phyloP scores from a whole-genome alignment of 176 grass and related monocot species.

The Carex parvula region DNA sequence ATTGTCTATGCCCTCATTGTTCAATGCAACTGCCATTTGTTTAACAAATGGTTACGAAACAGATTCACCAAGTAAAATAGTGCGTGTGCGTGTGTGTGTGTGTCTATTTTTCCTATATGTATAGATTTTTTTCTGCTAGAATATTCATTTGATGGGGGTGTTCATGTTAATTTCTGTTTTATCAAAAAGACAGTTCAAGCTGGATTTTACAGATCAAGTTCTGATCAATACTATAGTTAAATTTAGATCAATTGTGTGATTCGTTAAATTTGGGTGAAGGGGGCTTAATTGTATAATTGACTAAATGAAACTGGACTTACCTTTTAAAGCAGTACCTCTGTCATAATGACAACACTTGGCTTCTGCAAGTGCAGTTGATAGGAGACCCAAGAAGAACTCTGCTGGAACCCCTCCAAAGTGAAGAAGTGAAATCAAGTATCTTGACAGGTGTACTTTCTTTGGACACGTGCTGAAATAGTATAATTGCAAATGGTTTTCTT shows the following conservation, averaged over 20 bases:
- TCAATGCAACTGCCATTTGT: conserved; percentile 18
- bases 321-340: neutral
- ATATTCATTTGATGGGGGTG: neutral
- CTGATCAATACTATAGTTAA: neutral
- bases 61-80: neutral
- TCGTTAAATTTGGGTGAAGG: neutral
- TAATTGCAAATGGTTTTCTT: neutral
- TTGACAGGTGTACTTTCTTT: conserved; percentile 36
- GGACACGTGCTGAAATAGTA: conserved; percentile 29
- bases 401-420: conserved; percentile 41
- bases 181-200: neutral
- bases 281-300: neutral
- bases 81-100: neutral
- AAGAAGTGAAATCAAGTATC: conserved; percentile 39
- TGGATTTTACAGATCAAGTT: neutral
- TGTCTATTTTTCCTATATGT: neutral
- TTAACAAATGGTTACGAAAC: neutral
- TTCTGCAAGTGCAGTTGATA: conserved; percentile 29
- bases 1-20: conserved; percentile 38
- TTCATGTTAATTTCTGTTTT: neutral
- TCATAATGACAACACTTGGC: conserved; percentile 6
- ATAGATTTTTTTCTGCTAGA: neutral
- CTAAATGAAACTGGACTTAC: neutral
- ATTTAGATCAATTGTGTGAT: neutral
- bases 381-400: conserved; percentile 41